Percentiles rank a stretch among this genome's conserved stretches.
phyloP scores from a whole-genome alignment of 768 basidiomycete species.

The Russula lepida region DNA sequence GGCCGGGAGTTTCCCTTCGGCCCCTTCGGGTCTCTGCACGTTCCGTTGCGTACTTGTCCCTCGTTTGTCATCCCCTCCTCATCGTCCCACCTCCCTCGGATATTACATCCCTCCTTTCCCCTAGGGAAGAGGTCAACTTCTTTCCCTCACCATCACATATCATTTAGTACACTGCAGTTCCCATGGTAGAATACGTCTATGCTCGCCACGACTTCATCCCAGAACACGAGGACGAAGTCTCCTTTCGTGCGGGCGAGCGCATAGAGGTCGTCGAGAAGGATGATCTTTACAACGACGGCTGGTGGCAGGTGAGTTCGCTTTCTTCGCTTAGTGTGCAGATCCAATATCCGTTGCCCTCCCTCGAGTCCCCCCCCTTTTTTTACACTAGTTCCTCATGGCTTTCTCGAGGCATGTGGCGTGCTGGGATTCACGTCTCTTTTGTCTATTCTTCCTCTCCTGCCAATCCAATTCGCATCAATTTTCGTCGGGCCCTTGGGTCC shows the following conservation, averaged over 20 bases:
- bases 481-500: background rate
- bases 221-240: conserved; percentile 90
- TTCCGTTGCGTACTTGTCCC: background rate
- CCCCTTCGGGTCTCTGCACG: too few relatives aligned
- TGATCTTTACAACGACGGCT: conserved; percentile 88
- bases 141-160: background rate
- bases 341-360: background rate
- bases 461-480: background rate
- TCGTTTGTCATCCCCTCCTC: background rate
- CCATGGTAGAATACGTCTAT: conserved; percentile 79
- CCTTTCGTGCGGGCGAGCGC: conserved; percentile 75
- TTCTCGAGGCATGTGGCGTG: background rate
- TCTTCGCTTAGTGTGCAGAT: background rate
- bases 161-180: background rate
- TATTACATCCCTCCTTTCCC: background rate
- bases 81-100: background rate
- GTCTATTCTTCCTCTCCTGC: background rate
- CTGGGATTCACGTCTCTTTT: background rate
- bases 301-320: conserved; percentile 68
- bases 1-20: background rate
- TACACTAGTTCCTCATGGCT: background rate
- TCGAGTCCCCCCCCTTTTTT: background rate
- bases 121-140: background rate
- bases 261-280: conserved; percentile 92
- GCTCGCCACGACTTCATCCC: conserved; percentile 83